Percentiles rank a stretch among this genome's conserved stretches.
These are phyloP conservation scores for Paraurostyla sp. DNA, from an alignment of 73 alveolate species.

Conservation along the genomic window DNA sequence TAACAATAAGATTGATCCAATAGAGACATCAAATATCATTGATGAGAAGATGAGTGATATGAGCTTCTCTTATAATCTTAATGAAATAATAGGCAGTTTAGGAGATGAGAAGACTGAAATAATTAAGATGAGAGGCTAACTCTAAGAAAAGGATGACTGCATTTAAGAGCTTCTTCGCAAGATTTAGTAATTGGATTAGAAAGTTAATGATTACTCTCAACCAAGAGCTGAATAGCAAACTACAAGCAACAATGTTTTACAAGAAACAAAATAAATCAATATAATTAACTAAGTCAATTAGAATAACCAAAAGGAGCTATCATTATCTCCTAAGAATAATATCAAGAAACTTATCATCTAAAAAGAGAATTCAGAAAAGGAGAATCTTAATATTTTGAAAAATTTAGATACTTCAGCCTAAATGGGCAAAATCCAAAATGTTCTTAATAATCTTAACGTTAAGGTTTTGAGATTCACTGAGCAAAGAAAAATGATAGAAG, in stretches of 20 bases:
- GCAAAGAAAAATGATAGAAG: constrained; percentile 35
- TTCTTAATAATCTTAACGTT: constrained; percentile 19
- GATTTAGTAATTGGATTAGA: constrained; percentile 36
- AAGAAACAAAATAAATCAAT: background rate
- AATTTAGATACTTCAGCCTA: background rate
- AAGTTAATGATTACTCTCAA: constrained; percentile 4
- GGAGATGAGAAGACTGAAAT: constrained; percentile 58
- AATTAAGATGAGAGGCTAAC: constrained; percentile 29
- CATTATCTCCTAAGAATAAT: background rate
- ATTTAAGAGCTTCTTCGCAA: constrained; percentile 18
- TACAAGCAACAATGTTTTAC: background rate
- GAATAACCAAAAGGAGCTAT: background rate
- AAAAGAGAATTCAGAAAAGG: background rate
- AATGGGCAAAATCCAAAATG: constrained; percentile 41
- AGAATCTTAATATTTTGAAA: background rate
- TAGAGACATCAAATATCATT: constrained; percentile 44
- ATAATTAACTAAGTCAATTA: background rate
- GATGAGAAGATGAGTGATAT: constrained; percentile 53
- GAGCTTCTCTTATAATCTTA: constrained; percentile 41
- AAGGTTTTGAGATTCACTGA: constrained; percentile 49
- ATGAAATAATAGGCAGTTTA: constrained; percentile 48
- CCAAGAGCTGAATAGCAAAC: background rate
- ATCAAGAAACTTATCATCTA: background rate
- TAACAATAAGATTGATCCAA: background rate
- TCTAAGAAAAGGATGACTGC: constrained; percentile 51